Conservation (phyloP, 768 basidiomycete species). For the Amanita rubescens region DNA sequence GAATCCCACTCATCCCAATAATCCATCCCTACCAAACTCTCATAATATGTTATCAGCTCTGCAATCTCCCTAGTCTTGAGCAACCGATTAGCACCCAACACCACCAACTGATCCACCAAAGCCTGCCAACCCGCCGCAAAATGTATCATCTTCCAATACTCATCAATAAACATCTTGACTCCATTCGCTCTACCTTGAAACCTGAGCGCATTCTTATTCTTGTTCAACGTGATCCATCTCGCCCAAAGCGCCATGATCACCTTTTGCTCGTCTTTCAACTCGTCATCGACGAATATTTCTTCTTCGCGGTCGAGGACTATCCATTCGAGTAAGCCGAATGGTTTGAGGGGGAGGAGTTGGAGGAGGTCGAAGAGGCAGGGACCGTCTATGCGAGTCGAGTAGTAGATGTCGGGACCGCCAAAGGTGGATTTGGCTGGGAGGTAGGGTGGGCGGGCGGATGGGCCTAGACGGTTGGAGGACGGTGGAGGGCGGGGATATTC, state of each 20-base stretch:
- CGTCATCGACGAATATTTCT: conserved; percentile 65
- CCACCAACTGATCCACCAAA: conserved; percentile 50
- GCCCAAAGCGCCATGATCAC: conserved; percentile 75
- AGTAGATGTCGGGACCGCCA: conserved; percentile 38
- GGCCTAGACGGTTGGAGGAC: conserved; percentile 37
- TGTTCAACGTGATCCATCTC: conserved; percentile 61
- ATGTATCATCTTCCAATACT: conserved; percentile 62
- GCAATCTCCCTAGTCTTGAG: conserved; percentile 44
- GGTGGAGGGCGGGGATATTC: conserved; percentile 36
- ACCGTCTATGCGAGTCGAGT: conserved; percentile 63
- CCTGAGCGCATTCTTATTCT: too few relatives aligned
- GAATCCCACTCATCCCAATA: conserved; percentile 27
- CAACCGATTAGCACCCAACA: conserved; percentile 47
- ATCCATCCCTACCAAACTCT: conserved; percentile 41
- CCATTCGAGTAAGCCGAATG: conserved; percentile 65
- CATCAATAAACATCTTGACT: conserved; percentile 43
- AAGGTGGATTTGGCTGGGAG: conserved; percentile 41
- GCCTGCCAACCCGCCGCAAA: conserved; percentile 63
- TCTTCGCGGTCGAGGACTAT: conserved; percentile 65
- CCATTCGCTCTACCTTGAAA: conserved; percentile 24
- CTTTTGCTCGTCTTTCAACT: conserved; percentile 69
- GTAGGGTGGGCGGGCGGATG: conserved; percentile 44
- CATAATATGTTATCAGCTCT: conserved; percentile 46
- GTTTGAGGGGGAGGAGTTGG: conserved; percentile 48
- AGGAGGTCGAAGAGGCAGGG: conserved; percentile 60